Evolutionary conservation across 2,329 filamentous ascomycete genomes (phyloP).

Genomic region (Phialocephala sp.): DNA sequence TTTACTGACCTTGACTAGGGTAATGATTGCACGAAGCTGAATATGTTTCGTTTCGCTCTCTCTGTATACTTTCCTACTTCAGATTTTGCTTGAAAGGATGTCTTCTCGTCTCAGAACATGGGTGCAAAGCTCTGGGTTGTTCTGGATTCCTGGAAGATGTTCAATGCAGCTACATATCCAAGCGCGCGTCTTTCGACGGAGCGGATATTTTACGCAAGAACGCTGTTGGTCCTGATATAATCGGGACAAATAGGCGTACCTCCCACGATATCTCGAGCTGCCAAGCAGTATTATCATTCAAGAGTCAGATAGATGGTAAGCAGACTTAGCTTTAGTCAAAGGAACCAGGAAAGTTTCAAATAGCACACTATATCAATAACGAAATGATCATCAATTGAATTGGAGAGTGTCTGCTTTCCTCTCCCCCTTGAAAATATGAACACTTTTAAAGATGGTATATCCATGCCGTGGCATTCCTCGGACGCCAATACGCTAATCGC

Average conservation of each 20-base stretch:
- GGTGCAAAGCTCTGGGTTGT: not conserved
- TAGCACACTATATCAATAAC: not conserved
- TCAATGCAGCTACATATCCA: not conserved
- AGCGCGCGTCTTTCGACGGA: not conserved
- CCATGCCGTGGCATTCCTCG: slow-evolving; percentile 15
- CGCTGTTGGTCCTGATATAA: not conserved
- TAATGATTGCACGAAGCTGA: no score
- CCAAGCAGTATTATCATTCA: not conserved
- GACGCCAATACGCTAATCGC: slow-evolving; percentile 21
- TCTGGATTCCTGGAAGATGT: not conserved
- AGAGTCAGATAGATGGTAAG: not conserved
- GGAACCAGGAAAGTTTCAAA: not conserved
- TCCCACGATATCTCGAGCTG: not conserved
- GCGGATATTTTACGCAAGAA: not conserved
- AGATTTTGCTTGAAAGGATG: no score
- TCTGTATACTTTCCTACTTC: no score
- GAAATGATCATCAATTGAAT: slow-evolving; percentile 7
- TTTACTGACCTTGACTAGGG: no score
- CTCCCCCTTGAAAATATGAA: not conserved
- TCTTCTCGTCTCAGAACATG: not conserved
- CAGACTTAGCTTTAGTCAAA: not conserved
- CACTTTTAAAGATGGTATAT: slow-evolving; percentile 31
- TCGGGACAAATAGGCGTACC: not conserved
- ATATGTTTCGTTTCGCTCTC: no score
- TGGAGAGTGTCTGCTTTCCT: not conserved